These are phyloP conservation scores for Coniochaeta sp. DNA, from an alignment of 2,329 filamentous ascomycete species.

Conservation along the genomic window DNA sequence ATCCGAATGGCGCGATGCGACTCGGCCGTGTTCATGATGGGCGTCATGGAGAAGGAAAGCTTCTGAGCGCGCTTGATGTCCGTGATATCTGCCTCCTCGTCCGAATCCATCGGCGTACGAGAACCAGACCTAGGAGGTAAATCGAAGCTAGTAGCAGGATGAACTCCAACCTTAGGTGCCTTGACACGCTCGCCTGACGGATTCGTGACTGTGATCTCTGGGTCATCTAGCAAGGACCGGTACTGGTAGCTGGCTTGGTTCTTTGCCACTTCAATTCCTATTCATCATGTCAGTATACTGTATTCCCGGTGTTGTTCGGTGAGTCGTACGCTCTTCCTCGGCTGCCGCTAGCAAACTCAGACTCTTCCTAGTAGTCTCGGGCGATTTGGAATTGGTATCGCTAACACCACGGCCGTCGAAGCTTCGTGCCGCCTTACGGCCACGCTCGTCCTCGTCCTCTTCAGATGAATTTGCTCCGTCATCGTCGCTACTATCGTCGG, in stretches of 20 bases:
- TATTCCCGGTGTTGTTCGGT: not conserved
- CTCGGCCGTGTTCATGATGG: conserved; percentile 68
- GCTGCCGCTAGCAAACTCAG: conserved; percentile 64
- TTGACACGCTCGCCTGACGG: conserved; percentile 56
- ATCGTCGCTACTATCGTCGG: conserved; percentile 64
- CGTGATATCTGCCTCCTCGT: conserved; percentile 75
- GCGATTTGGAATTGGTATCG: conserved; percentile 22
- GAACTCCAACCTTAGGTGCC: conserved; percentile 52
- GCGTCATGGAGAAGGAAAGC: conserved; percentile 72
- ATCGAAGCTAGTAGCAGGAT: conserved; percentile 82
- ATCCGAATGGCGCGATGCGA: conserved; percentile 80
- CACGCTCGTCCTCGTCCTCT: conserved; percentile 54
- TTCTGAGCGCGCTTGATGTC: conserved; percentile 87
- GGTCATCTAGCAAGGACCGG: conserved; percentile 58
- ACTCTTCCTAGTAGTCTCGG: conserved; percentile 32
- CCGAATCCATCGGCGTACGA: conserved; percentile 63
- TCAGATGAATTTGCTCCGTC: conserved; percentile 43
- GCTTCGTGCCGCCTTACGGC: conserved; percentile 47
- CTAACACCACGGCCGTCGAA: conserved; percentile 31
- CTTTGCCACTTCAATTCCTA: conserved; percentile 47
- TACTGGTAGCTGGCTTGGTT: conserved; percentile 47
- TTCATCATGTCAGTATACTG: conserved; percentile 14
- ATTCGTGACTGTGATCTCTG: conserved; percentile 57
- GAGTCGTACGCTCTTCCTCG: conserved; percentile 67
- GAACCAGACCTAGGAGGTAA: conserved; percentile 48